Conservation (phyloP, 225 moss, liverwort and hornwort species). For the Lunularia cruciata region DNA sequence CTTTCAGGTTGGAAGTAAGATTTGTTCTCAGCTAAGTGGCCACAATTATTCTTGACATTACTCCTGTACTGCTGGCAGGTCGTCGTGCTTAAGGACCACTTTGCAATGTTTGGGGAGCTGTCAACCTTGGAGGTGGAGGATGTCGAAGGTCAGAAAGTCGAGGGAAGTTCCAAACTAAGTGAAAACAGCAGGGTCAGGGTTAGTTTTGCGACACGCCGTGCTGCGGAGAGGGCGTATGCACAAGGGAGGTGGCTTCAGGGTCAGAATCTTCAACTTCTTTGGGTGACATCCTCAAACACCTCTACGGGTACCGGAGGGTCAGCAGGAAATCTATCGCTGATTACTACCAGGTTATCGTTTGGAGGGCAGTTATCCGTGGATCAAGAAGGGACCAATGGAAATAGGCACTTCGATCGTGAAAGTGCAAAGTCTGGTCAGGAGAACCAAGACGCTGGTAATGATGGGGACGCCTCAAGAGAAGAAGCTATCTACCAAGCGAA, state of each 20-base stretch:
- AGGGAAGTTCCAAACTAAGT: slow-evolving; percentile 47
- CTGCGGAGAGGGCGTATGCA: slow-evolving; percentile 81
- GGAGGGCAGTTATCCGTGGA: slow-evolving; percentile 17
- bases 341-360: background rate
- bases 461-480: slow-evolving; percentile 26
- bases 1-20: too few species aligned
- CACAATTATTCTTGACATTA: slow-evolving; percentile 3
- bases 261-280: slow-evolving; percentile 70
- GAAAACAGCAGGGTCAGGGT: slow-evolving; percentile 53
- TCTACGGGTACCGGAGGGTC: slow-evolving; percentile 46
- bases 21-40: too few species aligned
- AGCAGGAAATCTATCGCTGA: slow-evolving; percentile 32
- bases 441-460: slow-evolving; percentile 15
- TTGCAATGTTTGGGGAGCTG: slow-evolving; percentile 80
- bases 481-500: slow-evolving; percentile 14
- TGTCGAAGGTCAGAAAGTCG: slow-evolving; percentile 51
- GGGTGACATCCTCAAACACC: slow-evolving; percentile 49
- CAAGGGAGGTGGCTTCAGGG: slow-evolving; percentile 95
- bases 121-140: slow-evolving; percentile 76
- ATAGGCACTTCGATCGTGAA: slow-evolving; percentile 26
- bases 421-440: slow-evolving; percentile 15
- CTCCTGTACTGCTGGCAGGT: slow-evolving; percentile 48
- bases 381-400: slow-evolving; percentile 33
- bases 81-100: slow-evolving; percentile 73
- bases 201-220: slow-evolving; percentile 70